Conservation (phyloP, 768 basidiomycete species). For the Fomitopsis serialis region DNA sequence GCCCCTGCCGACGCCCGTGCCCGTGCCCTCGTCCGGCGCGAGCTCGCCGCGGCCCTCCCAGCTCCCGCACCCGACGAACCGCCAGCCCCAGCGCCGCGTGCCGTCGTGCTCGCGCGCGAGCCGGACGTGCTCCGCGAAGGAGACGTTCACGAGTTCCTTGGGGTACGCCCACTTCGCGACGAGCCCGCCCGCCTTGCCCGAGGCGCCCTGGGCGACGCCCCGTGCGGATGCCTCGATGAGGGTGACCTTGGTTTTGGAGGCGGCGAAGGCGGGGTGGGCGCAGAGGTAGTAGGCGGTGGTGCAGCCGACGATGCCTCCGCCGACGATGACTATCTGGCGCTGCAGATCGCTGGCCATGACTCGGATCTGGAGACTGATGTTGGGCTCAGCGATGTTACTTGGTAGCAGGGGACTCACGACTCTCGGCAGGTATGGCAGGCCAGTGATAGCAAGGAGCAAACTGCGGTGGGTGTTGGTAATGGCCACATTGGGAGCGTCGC, state of each 20-base stretch:
- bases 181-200: slow-evolving; percentile 81
- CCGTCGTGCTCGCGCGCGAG: slow-evolving; percentile 70
- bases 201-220: slow-evolving; percentile 73
- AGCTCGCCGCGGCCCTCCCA: slow-evolving; percentile 63
- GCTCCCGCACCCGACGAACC: slow-evolving; percentile 65
- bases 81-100: slow-evolving; percentile 74
- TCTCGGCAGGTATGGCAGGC: too few relatives aligned
- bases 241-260: slow-evolving; percentile 41
- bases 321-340: slow-evolving; percentile 64
- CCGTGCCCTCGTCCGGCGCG: slow-evolving; percentile 10
- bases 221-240: slow-evolving; percentile 66
- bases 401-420: too few relatives aligned
- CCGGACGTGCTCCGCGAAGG: slow-evolving; percentile 68
- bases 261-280: slow-evolving; percentile 43
- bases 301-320: slow-evolving; percentile 84
- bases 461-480: too few relatives aligned
- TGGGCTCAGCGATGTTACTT: too few relatives aligned
- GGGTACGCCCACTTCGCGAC: slow-evolving; percentile 85
- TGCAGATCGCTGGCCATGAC: slow-evolving; percentile 2
- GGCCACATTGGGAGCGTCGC: too few relatives aligned
- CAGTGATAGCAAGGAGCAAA: too few relatives aligned
- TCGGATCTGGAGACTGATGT: not conserved
- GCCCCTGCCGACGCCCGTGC: slow-evolving; percentile 24
- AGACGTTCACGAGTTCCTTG: slow-evolving; percentile 61
- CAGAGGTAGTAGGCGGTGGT: slow-evolving; percentile 80